Evolutionary conservation across 2,329 filamentous ascomycete genomes (phyloP), one percentile per base, ranked within the genome.

Genomic region (Fusarium aywerte): DNA sequence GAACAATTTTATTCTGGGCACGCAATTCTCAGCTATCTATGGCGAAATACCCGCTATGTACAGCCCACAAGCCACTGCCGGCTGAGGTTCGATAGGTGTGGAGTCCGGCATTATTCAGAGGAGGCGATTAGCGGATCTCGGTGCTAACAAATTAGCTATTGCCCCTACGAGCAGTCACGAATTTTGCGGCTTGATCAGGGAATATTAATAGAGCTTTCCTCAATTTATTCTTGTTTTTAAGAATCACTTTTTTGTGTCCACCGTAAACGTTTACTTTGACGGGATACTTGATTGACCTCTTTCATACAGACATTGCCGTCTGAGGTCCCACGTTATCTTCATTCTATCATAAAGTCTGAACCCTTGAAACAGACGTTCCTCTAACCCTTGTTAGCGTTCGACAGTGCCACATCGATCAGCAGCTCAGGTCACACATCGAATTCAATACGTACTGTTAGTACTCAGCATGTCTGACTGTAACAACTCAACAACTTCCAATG

Each of bases 401-500:
- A 38, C 45, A 36, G 18, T 61, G n/a, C n/a, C 23, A 40, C 44
- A 40, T 48, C 53, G 54, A 70, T 60, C 58, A 61, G 56, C 58
- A 62, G 56, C 43, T 50, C 51, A 65, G 44, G 53, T 64, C 60
- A 49, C 58, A 56, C 42, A 20, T 27, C 21, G 23, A 36, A 12
- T n/a, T 21, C 52, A 40, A 21, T 33, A 42, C 20, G 12, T 21
- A 31, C 16, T 18, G 20, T n/a, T n/a, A n/a, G 21, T 29, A 29
- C 29, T 40, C 58, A 48, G 36, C 47, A 74, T 74, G 65, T 61
- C 70, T 52, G 53, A 62, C 29, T 56, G 47, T 39, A 56, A 47
- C 35, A 55, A 64, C 23, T 29, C 58, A 13, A 62, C 45, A 18
- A 62, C 45, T 27, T 51, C 64, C 10, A 67, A 57, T 29, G 33